phyloP scores from a whole-genome alignment of 1,139 yeast species.

The Yamadazyma membranifaciens region DNA sequence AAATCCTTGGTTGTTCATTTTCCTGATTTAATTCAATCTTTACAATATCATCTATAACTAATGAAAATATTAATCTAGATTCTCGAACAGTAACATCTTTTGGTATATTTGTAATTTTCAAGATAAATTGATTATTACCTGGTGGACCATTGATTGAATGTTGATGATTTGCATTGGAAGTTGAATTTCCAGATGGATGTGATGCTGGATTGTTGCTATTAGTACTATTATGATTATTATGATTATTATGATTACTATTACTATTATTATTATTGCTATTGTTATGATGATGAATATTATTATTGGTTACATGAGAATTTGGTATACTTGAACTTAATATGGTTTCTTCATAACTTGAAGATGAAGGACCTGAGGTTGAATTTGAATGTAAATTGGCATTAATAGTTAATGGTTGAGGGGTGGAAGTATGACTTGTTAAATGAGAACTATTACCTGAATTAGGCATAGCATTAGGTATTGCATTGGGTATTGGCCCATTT shows the following conservation, averaged over 20 bases:
- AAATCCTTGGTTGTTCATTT: slow-evolving; percentile 37
- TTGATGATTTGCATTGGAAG: neutral
- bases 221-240: no score
- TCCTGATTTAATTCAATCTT: slow-evolving; percentile 51
- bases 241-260: no score
- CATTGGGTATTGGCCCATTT: neutral
- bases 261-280: no score
- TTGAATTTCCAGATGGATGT: neutral
- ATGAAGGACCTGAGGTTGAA: slow-evolving; percentile 1
- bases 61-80: slow-evolving; percentile 71
- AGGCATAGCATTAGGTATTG: slow-evolving; percentile 1
- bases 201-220: no score
- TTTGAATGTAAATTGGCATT: slow-evolving; percentile 1
- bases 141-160: neutral
- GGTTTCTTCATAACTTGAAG: neutral
- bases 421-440: neutral
- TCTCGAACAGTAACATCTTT: slow-evolving; percentile 73
- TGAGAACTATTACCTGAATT: neutral
- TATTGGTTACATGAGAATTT: no score
- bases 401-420: neutral
- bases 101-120: slow-evolving; percentile 63
- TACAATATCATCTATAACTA: slow-evolving; percentile 69
- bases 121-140: slow-evolving; percentile 12
- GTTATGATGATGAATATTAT: no score
- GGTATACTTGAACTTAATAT: no score